These are phyloP conservation scores for Neoconidiobolus thromboides DNA, from an alignment of 371 early-diverging fungal genomes.

Conservation along the genomic window DNA sequence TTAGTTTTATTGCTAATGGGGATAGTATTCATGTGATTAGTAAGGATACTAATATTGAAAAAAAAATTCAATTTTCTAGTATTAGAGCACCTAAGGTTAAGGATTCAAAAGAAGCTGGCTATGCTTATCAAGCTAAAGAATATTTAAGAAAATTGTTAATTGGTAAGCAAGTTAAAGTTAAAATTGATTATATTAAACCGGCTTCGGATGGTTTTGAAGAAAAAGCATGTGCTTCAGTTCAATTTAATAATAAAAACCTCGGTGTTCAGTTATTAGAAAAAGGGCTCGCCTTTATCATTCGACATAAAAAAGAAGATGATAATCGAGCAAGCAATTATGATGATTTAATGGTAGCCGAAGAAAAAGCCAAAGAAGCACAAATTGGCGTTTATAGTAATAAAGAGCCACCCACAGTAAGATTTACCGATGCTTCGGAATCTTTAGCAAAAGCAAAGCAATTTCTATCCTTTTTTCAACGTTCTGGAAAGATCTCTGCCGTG, in stretches of 20 bases:
- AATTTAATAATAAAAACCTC: constrained; percentile 38
- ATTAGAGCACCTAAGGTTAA: constrained; percentile 55
- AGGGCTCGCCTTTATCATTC: constrained; percentile 69
- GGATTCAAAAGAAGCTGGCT: constrained; percentile 60
- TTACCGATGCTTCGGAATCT: constrained; percentile 44
- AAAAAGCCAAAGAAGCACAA: constrained; percentile 42
- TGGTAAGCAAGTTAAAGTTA: constrained; percentile 65
- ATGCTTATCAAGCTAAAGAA: constrained; percentile 74
- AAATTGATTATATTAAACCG: constrained; percentile 73
- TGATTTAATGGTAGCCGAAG: constrained; percentile 61
- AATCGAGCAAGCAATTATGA: constrained; percentile 76
- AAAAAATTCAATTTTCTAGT: constrained; percentile 63
- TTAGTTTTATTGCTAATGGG: constrained; percentile 40
- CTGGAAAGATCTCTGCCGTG: constrained; percentile 47
- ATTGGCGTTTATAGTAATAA: constrained; percentile 56
- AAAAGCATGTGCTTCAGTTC: constrained; percentile 74
- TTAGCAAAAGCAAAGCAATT: constrained; percentile 68
- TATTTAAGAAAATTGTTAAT: constrained; percentile 67
- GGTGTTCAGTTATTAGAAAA: constrained; percentile 53
- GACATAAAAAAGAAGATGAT: constrained; percentile 71
- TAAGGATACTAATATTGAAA: constrained; percentile 31
- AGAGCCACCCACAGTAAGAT: constrained; percentile 43
- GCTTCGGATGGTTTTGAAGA: constrained; percentile 73
- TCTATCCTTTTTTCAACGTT: constrained; percentile 60
- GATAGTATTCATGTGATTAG: constrained; percentile 55